Evolutionary conservation across 2,329 filamentous ascomycete species (phyloP).

Genomic region (Fusarium oligoseptatum): DNA sequence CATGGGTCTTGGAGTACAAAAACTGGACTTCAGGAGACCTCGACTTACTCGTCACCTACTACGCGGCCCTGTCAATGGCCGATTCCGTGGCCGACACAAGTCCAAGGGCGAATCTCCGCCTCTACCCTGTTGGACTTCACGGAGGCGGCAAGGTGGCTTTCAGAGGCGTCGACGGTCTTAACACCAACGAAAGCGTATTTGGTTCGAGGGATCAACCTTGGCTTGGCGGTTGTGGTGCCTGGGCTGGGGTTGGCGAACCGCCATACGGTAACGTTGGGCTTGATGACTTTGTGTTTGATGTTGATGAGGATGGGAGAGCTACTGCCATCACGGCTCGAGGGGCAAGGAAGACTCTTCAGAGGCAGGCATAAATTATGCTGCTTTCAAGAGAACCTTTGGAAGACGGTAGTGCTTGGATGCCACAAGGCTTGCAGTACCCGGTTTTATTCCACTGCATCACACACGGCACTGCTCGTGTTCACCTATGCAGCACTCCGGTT

Average conservation of each 20-base stretch:
- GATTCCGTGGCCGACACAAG: not conserved
- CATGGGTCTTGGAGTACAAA: constrained; percentile 1
- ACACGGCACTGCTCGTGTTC: not conserved
- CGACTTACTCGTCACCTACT: not conserved
- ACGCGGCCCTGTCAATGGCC: not conserved
- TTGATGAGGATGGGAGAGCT: not conserved
- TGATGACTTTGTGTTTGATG: constrained; percentile 21
- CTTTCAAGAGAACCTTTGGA: no score
- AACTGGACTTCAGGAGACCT: constrained; percentile 5
- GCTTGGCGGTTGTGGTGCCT: not conserved
- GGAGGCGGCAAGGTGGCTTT: not conserved
- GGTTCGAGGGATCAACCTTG: not conserved
- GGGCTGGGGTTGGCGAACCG: constrained; percentile 2
- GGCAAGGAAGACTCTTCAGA: not conserved
- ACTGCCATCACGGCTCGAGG: not conserved
- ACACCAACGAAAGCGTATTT: not conserved
- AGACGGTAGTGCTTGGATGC: no score
- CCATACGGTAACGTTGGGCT: constrained; percentile 7
- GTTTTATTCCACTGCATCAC: no score
- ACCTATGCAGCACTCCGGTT: not conserved
- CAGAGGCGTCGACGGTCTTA: not conserved
- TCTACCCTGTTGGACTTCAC: not conserved
- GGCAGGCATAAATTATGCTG: not conserved
- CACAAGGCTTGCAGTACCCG: no score
- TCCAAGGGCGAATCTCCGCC: not conserved